Base-by-base conservation (phyloP, 352 stramenopile species). In the Pythium chondricola region DNA sequence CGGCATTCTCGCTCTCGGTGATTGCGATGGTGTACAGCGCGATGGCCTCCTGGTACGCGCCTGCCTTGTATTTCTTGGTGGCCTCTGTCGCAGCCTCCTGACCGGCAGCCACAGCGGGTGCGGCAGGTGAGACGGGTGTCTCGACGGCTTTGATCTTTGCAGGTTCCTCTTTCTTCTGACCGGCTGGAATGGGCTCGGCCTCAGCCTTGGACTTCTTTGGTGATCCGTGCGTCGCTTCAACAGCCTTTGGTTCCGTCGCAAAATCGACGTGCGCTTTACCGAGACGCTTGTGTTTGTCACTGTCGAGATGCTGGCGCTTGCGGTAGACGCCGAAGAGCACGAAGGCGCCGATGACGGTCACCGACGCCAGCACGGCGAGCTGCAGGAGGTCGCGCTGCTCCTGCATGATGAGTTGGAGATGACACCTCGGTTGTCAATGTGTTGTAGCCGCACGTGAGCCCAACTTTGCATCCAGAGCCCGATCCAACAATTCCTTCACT, bases 31-130 rank as follows among this genome's bases (percentile, higher is more conserved):
- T 70, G 63, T 91, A 91, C 18, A 88, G 73, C 50, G 83, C 63
- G 36, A 91, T 69, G 24, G 80, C 76, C 37, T 80, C 73, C 4
- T 67, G 62, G 41, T 75, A 91, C 46, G 67, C 72, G 18, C 77
- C 80, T 3, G 67, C 66, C 58, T 91, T 91, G 69, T 91, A 91
- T 43, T 80, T 86, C 52, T 79, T 83, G 24, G 80, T 91, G 10
- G 77, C 80, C 21, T 71, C 54, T 16, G 71, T 87, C 21, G 80
- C 76, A 40, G 84, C 71, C 31, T 83, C 59, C 55, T 91, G 74
- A 1, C 74, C 76, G 42, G 73, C 80, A n/a, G 54, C 54, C 8
- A 35, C 45, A 13, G 42, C 50, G n/a, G 50, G 33, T 14, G 48
- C 52, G 5, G 55, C 40, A 5, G 52, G 29, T 3, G 48, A 30